Percentiles rank a stretch among this genome's conserved stretches.
Evolutionary conservation across 148 eudicot species (phyloP).

Genomic region (Dianthus caryophyllus): DNA sequence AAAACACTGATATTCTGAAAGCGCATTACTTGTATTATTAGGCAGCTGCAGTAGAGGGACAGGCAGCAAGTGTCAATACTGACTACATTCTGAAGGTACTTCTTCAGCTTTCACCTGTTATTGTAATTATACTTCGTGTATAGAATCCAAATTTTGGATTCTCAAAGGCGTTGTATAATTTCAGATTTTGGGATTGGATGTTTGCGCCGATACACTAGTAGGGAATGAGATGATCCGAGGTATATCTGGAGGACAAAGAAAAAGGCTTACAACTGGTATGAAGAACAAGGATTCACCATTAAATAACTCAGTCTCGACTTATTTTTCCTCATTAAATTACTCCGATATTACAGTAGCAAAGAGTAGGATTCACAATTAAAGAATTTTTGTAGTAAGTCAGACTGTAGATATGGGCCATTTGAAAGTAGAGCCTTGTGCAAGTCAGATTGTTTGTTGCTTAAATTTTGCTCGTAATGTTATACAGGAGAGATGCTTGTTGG

Average conservation of each 20-base stretch:
- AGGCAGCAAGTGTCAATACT: constrained; percentile 66
- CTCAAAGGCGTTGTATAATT: neutral
- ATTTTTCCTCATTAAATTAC: neutral
- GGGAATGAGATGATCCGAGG: constrained; percentile 85
- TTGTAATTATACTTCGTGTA: neutral
- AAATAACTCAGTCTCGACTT: neutral
- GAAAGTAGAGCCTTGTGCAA: too few relatives aligned
- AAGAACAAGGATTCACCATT: neutral
- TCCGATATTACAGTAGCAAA: too few relatives aligned
- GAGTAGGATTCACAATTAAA: too few relatives aligned
- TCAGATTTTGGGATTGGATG: constrained; percentile 83
- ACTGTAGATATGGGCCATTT: too few relatives aligned
- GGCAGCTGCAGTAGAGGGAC: constrained; percentile 73
- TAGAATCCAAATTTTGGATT: neutral
- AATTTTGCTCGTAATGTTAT: constrained; percentile 7
- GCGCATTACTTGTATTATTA: constrained; percentile 14
- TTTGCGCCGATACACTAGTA: constrained; percentile 75
- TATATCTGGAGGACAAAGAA: constrained; percentile 80
- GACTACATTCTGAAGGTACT: constrained; percentile 77
- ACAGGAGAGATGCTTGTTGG: constrained; percentile 94
- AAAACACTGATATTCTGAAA: neutral
- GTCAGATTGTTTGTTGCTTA: constrained; percentile 5
- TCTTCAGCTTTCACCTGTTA: neutral
- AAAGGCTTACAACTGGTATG: constrained; percentile 80
- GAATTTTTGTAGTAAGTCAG: too few relatives aligned